A percentile compares a stretch with the other conserved stretches of the same genome.
phyloP scores from a whole-genome alignment of 345 rosid genomes.

The Murraya paniculata region DNA sequence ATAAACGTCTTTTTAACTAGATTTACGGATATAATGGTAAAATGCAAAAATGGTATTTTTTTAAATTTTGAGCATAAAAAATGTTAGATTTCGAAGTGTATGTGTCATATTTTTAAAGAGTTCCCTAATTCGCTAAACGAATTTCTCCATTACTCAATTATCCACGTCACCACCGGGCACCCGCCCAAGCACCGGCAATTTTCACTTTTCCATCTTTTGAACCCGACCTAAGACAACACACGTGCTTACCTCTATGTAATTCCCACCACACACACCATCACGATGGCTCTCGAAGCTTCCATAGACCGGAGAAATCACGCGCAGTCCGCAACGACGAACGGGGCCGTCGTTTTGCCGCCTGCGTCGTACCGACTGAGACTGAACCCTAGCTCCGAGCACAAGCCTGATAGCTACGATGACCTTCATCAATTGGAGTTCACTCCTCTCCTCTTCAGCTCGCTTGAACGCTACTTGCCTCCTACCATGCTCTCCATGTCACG shows the following conservation, averaged over 20 bases:
- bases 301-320: conserved; percentile 12
- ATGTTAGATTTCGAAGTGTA: no score
- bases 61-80: no score
- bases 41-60: no score
- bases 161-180: background rate
- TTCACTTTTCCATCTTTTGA: background rate
- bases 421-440: conserved; percentile 52
- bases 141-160: background rate
- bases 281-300: conserved; percentile 38
- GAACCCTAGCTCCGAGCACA: conserved; percentile 60
- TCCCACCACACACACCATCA: background rate
- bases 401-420: conserved; percentile 81
- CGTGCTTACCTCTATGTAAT: background rate
- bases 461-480: conserved; percentile 76
- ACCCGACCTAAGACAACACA: background rate
- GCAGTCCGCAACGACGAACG: conserved; percentile 30
- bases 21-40: no score
- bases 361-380: conserved; percentile 48
- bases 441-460: conserved; percentile 73
- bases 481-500: conserved; percentile 47
- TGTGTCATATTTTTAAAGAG: no score
- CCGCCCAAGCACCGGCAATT: background rate
- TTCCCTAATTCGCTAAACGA: background rate
- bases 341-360: conserved; percentile 22
- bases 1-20: no score